These are phyloP conservation scores for Aspergillus terreus DNA, from an alignment of 2,329 filamentous ascomycete genomes.

Conservation along the genomic window DNA sequence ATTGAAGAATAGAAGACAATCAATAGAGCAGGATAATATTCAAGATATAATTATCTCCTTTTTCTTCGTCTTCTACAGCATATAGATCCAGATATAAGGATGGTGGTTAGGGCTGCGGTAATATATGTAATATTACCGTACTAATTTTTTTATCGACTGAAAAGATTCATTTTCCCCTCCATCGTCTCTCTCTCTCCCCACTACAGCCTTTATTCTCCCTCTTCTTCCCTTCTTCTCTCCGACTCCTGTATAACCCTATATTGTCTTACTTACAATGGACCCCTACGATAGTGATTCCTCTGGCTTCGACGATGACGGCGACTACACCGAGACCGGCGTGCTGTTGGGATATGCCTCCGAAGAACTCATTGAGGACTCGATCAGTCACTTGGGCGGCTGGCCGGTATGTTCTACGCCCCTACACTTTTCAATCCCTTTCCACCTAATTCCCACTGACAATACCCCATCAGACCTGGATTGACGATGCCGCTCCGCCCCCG, in stretches of 20 bases:
- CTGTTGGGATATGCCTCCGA: conserved; percentile 84
- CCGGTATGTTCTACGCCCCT: conserved; percentile 62
- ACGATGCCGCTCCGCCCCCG: conserved; percentile 66
- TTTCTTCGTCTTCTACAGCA: too few relatives aligned
- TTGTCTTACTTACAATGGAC: conserved; percentile 53
- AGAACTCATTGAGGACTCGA: conserved; percentile 73
- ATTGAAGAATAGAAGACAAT: too few relatives aligned
- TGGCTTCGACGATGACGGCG: conserved; percentile 58
- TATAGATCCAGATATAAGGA: too few relatives aligned
- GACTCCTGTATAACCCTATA: background rate
- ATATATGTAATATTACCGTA: too few relatives aligned
- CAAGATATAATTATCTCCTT: too few relatives aligned
- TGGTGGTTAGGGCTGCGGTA: too few relatives aligned
- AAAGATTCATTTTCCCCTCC: too few relatives aligned
- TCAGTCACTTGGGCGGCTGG: conserved; percentile 82
- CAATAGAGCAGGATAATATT: too few relatives aligned
- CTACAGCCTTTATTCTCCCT: background rate
- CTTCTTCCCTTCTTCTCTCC: background rate
- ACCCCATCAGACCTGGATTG: conserved; percentile 70
- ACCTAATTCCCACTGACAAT: conserved; percentile 13
- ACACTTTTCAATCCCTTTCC: background rate
- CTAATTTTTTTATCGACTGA: too few relatives aligned
- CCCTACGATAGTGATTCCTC: conserved; percentile 86
- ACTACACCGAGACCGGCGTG: conserved; percentile 66
- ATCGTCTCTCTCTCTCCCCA: background rate